A percentile compares a stretch with the other conserved stretches of the same genome.
phyloP scores from a whole-genome alignment of 306 rosid genomes.

The Malus orientalis region DNA sequence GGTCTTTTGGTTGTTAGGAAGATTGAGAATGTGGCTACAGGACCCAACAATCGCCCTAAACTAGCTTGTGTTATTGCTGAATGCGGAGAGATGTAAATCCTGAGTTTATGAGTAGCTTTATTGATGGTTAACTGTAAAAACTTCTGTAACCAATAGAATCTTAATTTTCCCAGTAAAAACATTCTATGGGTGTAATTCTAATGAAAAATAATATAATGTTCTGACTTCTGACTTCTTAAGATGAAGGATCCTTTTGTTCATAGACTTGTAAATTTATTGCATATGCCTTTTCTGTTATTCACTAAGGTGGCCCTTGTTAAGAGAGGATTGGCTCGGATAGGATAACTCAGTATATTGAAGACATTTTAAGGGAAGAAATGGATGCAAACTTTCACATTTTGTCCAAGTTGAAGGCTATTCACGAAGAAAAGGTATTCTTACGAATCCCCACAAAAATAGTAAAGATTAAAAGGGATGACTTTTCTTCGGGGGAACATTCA shows the following conservation, averaged over 20 bases:
- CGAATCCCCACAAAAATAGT: background rate
- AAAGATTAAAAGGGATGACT: background rate
- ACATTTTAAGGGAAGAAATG: background rate
- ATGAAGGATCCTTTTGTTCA: background rate
- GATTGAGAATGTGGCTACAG: conserved; percentile 95
- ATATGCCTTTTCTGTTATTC: background rate
- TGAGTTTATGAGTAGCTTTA: background rate
- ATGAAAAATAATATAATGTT: background rate
- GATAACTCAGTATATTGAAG: background rate
- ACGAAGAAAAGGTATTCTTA: background rate
- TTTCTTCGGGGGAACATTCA: background rate
- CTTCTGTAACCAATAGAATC: background rate
- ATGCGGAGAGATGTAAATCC: conserved; percentile 87
- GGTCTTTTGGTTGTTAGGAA: conserved; percentile 95
- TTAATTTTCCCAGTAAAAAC: background rate
- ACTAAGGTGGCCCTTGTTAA: too few relatives aligned
- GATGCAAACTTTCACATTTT: background rate
- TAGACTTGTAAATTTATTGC: too few relatives aligned
- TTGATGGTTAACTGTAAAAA: background rate
- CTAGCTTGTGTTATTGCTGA: conserved; percentile 74
- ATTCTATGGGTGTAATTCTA: background rate
- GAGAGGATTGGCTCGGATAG: background rate
- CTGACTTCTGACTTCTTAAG: background rate
- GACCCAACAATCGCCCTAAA: conserved; percentile 88
- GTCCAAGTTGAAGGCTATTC: background rate